phyloP scores from a whole-genome alignment of 2,329 filamentous ascomycete species.

The Sporothrix phasma region DNA sequence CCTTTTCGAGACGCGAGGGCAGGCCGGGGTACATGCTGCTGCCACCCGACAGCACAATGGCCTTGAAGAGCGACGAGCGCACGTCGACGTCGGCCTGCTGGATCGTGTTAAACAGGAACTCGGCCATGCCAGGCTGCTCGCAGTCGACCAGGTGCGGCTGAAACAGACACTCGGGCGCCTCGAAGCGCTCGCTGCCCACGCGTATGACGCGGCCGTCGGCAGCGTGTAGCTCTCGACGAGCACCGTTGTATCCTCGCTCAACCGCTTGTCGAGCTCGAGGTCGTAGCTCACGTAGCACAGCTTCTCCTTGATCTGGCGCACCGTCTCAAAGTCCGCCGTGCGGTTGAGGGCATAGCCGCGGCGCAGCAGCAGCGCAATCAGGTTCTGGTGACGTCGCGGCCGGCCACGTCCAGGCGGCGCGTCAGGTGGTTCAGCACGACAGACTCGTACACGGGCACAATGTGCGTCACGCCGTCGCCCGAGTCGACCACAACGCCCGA shows the following conservation, averaged over 20 bases:
- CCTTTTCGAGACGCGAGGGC: constrained; percentile 91
- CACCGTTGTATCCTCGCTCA: constrained; percentile 95
- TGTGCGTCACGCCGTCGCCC: constrained; percentile 95
- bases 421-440: constrained; percentile 97
- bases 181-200: constrained; percentile 93
- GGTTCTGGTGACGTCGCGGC: constrained; percentile 94
- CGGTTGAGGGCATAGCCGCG: constrained; percentile 94
- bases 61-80: constrained; percentile 87
- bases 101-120: constrained; percentile 98
- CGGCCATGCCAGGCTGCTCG: constrained; percentile 91
- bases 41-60: constrained; percentile 89
- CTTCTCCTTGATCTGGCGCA: constrained; percentile 99
- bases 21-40: constrained; percentile 98
- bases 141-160: constrained; percentile 97
- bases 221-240: constrained; percentile 96
- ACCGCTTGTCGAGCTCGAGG: constrained; percentile 85
- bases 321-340: constrained; percentile 97
- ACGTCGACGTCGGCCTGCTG: constrained; percentile 94
- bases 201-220: constrained; percentile 89
- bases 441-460: constrained; percentile 96
- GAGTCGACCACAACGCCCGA: constrained; percentile 98
- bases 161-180: constrained; percentile 96
- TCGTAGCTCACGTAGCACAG: constrained; percentile 99
- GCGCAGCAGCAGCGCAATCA: constrained; percentile 87
- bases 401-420: constrained; percentile 84